Percentiles rank a stretch among this genome's conserved stretches.
phyloP scores from a whole-genome alignment of 2,329 filamentous ascomycete species.

The Phialophora chinensis region DNA sequence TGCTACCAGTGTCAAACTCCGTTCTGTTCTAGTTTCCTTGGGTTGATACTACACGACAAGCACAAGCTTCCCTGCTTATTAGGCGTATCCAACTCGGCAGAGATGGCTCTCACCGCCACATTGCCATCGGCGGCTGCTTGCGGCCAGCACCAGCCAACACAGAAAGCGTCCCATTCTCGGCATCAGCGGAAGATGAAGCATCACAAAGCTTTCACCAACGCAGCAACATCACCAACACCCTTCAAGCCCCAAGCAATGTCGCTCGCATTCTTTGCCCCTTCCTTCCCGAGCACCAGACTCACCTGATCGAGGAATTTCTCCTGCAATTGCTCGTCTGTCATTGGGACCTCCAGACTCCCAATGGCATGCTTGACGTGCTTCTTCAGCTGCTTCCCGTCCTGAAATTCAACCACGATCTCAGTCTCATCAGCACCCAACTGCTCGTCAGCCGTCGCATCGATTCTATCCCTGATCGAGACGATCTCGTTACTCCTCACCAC shows the following conservation, averaged over 20 bases:
- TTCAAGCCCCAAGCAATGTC: conserved; percentile 44
- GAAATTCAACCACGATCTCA: conserved; percentile 47
- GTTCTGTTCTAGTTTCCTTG: no score
- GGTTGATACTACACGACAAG: no score
- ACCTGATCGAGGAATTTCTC: conserved; percentile 60
- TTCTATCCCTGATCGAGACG: conserved; percentile 52
- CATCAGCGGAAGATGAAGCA: neutral
- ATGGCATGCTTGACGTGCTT: conserved; percentile 59
- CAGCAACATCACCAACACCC: conserved; percentile 43
- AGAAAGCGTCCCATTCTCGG: no score
- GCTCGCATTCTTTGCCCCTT: conserved; percentile 46
- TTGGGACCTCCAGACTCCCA: conserved; percentile 56
- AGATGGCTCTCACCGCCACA: no score
- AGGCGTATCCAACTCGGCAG: neutral
- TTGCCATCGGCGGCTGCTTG: neutral
- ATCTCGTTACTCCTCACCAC: conserved; percentile 54
- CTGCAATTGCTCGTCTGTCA: conserved; percentile 54
- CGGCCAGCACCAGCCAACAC: no score
- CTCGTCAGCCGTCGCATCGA: conserved; percentile 53
- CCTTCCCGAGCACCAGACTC: conserved; percentile 49
- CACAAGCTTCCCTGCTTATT: neutral
- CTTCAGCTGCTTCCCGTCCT: conserved; percentile 46
- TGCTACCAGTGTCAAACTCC: neutral
- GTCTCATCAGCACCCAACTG: conserved; percentile 52
- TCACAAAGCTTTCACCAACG: conserved; percentile 39